These are phyloP conservation scores for Rosa chinensis DNA, from an alignment of 306 rosid species.

Conservation along the genomic window DNA sequence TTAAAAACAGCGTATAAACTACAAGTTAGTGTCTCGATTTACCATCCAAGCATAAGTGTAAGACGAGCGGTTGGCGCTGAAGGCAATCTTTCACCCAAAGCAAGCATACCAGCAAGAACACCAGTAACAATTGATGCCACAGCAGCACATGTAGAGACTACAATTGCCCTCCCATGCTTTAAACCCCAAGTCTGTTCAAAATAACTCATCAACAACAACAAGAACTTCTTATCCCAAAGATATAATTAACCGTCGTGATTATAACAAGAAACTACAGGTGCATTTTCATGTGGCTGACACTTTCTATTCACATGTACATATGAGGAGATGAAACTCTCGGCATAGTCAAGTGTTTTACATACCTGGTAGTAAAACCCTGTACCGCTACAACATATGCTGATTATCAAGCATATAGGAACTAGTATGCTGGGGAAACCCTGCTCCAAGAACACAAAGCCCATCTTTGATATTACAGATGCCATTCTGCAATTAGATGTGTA, in stretches of 20 bases:
- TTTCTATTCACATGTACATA: not conserved
- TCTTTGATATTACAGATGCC: conserved; percentile 95
- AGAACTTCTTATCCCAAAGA: not conserved
- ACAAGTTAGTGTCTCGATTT: conserved; percentile 29
- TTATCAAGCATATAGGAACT: conserved; percentile 73
- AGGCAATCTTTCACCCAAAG: conserved; percentile 90
- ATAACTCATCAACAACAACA: not conserved
- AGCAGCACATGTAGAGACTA: conserved; percentile 91
- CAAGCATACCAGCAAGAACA: conserved; percentile 97
- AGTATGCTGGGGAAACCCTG: conserved; percentile 80
- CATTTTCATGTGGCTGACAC: not conserved
- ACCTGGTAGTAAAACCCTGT: conserved; percentile 96
- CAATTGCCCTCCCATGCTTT: conserved; percentile 94
- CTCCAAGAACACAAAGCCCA: conserved; percentile 90
- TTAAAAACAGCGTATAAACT: not conserved
- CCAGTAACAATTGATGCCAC: conserved; percentile 97
- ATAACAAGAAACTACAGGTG: not conserved
- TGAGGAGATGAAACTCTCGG: conserved; percentile 12
- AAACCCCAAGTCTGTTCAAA: conserved; percentile 79
- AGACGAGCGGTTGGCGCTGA: conserved; percentile 80
- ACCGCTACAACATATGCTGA: conserved; percentile 75
- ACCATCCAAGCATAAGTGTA: conserved; percentile 90
- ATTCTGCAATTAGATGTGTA: conserved; percentile 57
- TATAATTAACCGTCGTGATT: not conserved
- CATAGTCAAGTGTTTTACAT: conserved; percentile 13